phyloP scores from a whole-genome alignment of 129 eudicot genomes.

The Escallonia rubra region DNA sequence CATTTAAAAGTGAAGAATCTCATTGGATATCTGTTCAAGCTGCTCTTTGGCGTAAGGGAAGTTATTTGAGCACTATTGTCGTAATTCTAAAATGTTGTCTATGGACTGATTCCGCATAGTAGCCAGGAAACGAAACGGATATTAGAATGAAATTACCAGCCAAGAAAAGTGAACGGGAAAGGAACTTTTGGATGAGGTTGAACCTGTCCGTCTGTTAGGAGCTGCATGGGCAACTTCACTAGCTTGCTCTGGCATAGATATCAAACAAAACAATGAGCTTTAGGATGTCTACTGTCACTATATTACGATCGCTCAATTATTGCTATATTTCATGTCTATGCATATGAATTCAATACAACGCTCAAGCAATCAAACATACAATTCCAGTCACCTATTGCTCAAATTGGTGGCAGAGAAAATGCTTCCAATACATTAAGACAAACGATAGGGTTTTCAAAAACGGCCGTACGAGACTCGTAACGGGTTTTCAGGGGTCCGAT shows the following conservation, averaged over 20 bases:
- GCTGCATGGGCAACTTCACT: constrained; percentile 79
- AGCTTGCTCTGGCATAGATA: constrained; percentile 51
- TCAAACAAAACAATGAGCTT: neutral
- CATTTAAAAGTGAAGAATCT: constrained; percentile 29
- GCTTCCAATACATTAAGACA: no score
- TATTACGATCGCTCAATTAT: no score
- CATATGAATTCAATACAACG: no score
- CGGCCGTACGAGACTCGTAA: no score
- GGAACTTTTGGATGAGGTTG: constrained; percentile 14
- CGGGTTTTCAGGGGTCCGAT: no score
- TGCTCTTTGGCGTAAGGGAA: constrained; percentile 97
- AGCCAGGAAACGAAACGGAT: neutral
- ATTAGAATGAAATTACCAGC: neutral
- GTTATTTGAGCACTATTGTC: constrained; percentile 91
- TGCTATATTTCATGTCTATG: no score
- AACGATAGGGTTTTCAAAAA: no score
- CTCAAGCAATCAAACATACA: no score
- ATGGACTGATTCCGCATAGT: constrained; percentile 14
- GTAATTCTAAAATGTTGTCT: constrained; percentile 80
- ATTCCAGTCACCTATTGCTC: no score
- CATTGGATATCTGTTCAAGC: constrained; percentile 81
- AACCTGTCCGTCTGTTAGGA: constrained; percentile 99
- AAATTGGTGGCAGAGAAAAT: no score
- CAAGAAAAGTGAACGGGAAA: neutral
- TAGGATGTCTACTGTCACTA: no score